A percentile compares a stretch with the other conserved stretches of the same genome.
Conservation (phyloP, 768 basidiomycete species). For the Suillus discolor region DNA sequence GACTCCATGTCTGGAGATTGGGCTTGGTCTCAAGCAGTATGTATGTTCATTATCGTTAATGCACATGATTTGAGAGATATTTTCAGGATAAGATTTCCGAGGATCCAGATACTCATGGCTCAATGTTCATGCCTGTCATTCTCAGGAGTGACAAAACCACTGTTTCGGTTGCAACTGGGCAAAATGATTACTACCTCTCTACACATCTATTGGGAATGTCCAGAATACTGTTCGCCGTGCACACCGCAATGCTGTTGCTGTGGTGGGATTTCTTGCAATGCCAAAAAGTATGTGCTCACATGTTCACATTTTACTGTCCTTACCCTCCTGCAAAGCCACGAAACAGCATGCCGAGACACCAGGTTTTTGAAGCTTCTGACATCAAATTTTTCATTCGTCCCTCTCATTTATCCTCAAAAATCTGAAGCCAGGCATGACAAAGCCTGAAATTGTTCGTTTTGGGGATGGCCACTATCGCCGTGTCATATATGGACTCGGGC, state of each 20-base stretch:
- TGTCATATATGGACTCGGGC: no score
- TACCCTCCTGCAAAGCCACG: constrained; percentile 7
- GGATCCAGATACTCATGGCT: constrained; percentile 15
- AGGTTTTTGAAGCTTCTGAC: constrained; percentile 31
- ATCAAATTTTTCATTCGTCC: constrained; percentile 34
- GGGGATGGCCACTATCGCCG: no score
- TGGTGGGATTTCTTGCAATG: constrained; percentile 35
- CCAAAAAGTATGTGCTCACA: constrained; percentile 28
- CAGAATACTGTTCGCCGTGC: constrained; percentile 11
- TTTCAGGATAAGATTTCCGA: constrained; percentile 15
- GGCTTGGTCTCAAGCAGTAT: constrained; percentile 34
- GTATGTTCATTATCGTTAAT: not conserved
- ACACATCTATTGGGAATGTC: constrained; percentile 17
- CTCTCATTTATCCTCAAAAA: constrained; percentile 27
- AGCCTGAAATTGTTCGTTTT: no score
- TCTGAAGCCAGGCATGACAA: constrained; percentile 15
- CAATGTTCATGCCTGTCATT: constrained; percentile 14
- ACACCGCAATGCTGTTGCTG: constrained; percentile 8
- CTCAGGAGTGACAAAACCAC: constrained; percentile 19
- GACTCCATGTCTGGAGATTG: constrained; percentile 33
- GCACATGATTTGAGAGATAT: not conserved
- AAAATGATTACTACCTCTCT: constrained; percentile 17
- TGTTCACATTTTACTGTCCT: not conserved
- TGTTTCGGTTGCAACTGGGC: constrained; percentile 17
- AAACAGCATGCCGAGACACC: constrained; percentile 17